These are phyloP conservation scores for Metschnikowia arizonensis DNA, from an alignment of 805 yeast genomes.

Conservation along the genomic window DNA sequence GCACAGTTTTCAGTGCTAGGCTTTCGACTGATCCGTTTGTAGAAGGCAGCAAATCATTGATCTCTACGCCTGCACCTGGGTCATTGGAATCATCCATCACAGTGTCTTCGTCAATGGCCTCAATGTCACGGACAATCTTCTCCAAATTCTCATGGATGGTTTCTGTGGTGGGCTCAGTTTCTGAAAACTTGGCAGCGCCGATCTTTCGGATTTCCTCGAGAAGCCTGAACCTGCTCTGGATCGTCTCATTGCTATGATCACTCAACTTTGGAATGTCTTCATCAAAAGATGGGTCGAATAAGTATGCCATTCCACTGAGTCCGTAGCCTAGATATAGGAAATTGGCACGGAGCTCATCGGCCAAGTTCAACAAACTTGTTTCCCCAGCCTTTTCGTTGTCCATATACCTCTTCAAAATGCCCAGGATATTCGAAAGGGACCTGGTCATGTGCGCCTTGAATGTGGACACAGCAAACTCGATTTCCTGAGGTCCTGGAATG, in stretches of 20 bases:
- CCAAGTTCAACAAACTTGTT: slow-evolving; percentile 24
- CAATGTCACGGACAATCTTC: slow-evolving; percentile 30
- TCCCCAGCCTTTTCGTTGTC: slow-evolving; percentile 12
- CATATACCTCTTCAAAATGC: slow-evolving; percentile 23
- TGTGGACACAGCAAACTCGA: slow-evolving; percentile 56
- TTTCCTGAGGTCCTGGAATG: slow-evolving; percentile 53
- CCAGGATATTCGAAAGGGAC: slow-evolving; percentile 42
- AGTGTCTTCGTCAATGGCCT: slow-evolving; percentile 14
- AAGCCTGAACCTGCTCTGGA: slow-evolving; percentile 33
- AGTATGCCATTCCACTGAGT: slow-evolving; percentile 63
- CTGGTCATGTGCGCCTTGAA: slow-evolving; percentile 48
- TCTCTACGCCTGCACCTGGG: not conserved
- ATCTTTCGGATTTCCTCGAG: slow-evolving; percentile 30
- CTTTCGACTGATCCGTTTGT: not conserved
- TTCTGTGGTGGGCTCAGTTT: slow-evolving; percentile 26
- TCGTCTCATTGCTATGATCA: slow-evolving; percentile 27
- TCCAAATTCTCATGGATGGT: slow-evolving; percentile 32
- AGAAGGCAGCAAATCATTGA: not conserved
- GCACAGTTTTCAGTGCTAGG: not conserved
- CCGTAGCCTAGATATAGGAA: slow-evolving; percentile 56
- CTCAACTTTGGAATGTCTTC: slow-evolving; percentile 41
- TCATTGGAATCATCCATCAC: slow-evolving; percentile 1
- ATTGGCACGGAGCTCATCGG: slow-evolving; percentile 54
- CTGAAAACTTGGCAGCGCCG: slow-evolving; percentile 15
- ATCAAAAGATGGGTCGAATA: slow-evolving; percentile 69